Percentiles rank a stretch among this genome's conserved stretches.
Evolutionary conservation across 1,139 yeast genomes (phyloP).

Genomic region (Suhomyces ambrosiae): DNA sequence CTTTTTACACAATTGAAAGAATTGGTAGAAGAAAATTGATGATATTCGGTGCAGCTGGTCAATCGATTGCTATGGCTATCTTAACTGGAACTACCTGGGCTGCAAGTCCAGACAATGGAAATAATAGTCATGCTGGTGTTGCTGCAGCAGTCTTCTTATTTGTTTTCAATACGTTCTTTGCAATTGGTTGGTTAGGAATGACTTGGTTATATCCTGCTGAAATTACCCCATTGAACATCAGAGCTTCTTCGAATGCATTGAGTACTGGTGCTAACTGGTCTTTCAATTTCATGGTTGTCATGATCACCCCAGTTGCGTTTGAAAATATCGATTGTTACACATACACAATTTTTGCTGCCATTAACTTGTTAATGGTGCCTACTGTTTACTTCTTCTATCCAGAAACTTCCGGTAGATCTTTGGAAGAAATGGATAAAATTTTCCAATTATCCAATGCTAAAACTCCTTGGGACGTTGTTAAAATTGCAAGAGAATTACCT

Average conservation of each 20-base stretch:
- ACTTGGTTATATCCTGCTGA: constrained; percentile 36
- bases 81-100: constrained; percentile 34
- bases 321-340: constrained; percentile 35
- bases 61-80: constrained; percentile 37
- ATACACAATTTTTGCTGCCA: constrained; percentile 36
- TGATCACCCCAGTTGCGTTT: constrained; percentile 41
- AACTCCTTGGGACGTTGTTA: constrained; percentile 42
- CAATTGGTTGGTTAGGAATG: constrained; percentile 32
- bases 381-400: constrained; percentile 57
- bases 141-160: constrained; percentile 43
- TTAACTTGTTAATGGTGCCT: constrained; percentile 56
- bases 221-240: constrained; percentile 33
- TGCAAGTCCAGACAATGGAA: constrained; percentile 19
- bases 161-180: constrained; percentile 39
- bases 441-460: constrained; percentile 44
- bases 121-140: constrained; percentile 21
- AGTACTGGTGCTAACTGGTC: constrained; percentile 44
- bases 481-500: constrained; percentile 38
- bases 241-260: constrained; percentile 40
- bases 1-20: constrained; percentile 76
- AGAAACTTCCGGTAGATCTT: constrained; percentile 59
- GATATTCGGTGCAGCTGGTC: constrained; percentile 58
- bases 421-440: constrained; percentile 65
- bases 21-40: constrained; percentile 76
- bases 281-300: constrained; percentile 37